Base-by-base conservation (phyloP, 2,329 filamentous ascomycete species). In the Mycosphaerella arachidis region DNA sequence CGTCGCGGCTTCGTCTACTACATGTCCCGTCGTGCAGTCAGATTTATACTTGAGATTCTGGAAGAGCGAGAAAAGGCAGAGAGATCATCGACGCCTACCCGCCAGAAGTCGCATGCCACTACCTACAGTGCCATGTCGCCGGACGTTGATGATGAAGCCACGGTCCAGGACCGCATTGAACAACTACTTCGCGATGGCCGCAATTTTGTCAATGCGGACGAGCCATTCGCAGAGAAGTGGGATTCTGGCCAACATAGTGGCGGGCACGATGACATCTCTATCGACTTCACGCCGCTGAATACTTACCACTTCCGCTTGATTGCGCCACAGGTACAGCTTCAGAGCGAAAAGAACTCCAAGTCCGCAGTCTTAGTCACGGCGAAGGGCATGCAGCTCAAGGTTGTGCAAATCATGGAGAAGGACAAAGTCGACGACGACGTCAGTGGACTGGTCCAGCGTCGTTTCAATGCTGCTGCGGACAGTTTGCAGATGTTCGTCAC, bases 401-500 rank as follows among this genome's bases (percentile, higher is more conserved):
- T 99, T 10, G 85, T 99, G 20, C 93, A 97, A 66, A 93, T 99
- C 69, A 96, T 97, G 89, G 94, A 99, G 77, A 97, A 96, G 75
- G 88, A 92, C 69, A 85, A 94, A 62, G 85, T 97, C 58, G 92
- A 87, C 52, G 94, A 99, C 73, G 88, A 90, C 67, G 92, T 99
- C 69, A 96, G 91, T 70, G 95, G 94, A 56, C 83, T 99, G 50
- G 93, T 99, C 1, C 95, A 99, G 73, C 89, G 92, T 40, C 89
- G 94, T 7, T 97, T 97, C 78, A 85, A 92, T 30, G 87, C 97
- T 63, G 91, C 92, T 66, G 97, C 97, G 89, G 94, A 99, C 76
- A 96, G 93, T 71, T 89, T 95, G 30, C 94, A 99, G 73, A 97
- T 99, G 76, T 99, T 99, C 68, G 92, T 99, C 53, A 94, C 93